These are phyloP conservation scores for Pezicula rhizophila DNA, from an alignment of 2,329 filamentous ascomycete genomes.

Conservation along the genomic window DNA sequence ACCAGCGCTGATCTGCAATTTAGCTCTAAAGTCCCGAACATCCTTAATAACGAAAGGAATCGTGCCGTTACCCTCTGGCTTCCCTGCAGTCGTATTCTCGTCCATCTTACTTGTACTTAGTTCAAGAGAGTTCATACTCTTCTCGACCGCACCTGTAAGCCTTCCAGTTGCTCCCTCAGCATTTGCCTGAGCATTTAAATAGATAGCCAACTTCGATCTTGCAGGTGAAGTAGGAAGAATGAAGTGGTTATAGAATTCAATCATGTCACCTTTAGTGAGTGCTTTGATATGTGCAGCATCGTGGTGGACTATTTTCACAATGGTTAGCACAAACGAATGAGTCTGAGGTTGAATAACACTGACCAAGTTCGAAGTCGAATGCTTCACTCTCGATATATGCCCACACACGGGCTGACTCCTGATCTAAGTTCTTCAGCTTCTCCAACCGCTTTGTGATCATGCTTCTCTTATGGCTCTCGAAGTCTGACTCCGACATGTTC, in stretches of 20 bases:
- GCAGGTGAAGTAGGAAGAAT: constrained; percentile 67
- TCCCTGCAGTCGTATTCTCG: constrained; percentile 17
- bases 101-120: constrained; percentile 26
- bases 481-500: constrained; percentile 75
- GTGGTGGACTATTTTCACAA: constrained; percentile 28
- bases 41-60: constrained; percentile 64
- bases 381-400: constrained; percentile 77
- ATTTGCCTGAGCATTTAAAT: constrained; percentile 67
- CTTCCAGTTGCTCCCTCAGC: constrained; percentile 34
- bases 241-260: constrained; percentile 70
- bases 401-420: constrained; percentile 81
- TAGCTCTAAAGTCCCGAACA: constrained; percentile 73
- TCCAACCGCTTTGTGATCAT: constrained; percentile 81
- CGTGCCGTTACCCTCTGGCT: constrained; percentile 37
- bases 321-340: constrained; percentile 1
- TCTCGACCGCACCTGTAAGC: constrained; percentile 31
- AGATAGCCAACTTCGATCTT: constrained; percentile 78
- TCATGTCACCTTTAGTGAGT: constrained; percentile 73
- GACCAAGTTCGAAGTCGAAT: constrained; percentile 85
- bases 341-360: constrained; percentile 26
- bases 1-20: constrained; percentile 65
- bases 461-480: constrained; percentile 86
- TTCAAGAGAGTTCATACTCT: constrained; percentile 27
- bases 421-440: constrained; percentile 84
- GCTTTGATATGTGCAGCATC: constrained; percentile 71